These are phyloP conservation scores for Russula compacta DNA, from an alignment of 768 basidiomycete genomes.

Conservation along the genomic window DNA sequence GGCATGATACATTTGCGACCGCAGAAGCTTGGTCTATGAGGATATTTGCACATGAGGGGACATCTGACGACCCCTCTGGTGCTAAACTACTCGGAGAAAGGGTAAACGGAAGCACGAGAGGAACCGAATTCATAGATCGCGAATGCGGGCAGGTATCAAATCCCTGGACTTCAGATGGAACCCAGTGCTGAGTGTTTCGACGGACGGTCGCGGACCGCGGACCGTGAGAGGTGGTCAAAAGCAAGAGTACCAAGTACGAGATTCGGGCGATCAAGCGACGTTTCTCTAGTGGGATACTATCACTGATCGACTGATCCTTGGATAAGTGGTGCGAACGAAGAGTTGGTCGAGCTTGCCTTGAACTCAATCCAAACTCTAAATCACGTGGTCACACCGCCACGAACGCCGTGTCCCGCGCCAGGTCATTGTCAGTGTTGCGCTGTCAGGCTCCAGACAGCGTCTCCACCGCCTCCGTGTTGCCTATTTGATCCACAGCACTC, in stretches of 20 bases:
- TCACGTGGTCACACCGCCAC: background rate
- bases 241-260: background rate
- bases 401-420: too few species aligned
- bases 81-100: background rate
- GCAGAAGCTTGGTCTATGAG: conserved; percentile 8
- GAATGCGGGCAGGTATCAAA: background rate
- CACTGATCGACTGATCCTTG: background rate
- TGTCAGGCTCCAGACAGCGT: too few species aligned
- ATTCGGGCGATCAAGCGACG: background rate
- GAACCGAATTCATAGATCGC: conserved; percentile 12
- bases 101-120: conserved; percentile 11
- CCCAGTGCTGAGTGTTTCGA: background rate
- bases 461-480: too few species aligned
- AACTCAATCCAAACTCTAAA: background rate
- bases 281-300: background rate
- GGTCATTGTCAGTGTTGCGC: too few species aligned
- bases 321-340: background rate
- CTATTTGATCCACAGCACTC: background rate
- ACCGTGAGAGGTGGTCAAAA: background rate
- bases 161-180: background rate
- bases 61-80: background rate
- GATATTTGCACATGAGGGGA: background rate
- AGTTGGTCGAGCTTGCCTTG: background rate
- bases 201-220: background rate
- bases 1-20: background rate